Base-by-base conservation (phyloP, 441 rosid species). In the Isatis lusitanica region DNA sequence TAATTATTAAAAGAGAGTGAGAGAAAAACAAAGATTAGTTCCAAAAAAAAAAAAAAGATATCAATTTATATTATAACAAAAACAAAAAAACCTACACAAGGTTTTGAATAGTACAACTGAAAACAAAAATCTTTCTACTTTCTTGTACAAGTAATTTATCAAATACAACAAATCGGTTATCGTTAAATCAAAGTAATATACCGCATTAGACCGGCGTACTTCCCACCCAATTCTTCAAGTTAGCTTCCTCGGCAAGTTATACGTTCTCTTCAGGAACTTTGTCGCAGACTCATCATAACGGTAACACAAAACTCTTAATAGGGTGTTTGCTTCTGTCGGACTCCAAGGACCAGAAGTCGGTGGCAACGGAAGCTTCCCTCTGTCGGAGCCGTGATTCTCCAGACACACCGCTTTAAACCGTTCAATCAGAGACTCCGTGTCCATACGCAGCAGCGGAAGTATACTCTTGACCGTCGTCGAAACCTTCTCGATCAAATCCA, bases 211-310 rank as follows among this genome's bases (percentile, higher is more conserved):
- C 57, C 48, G 70, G n/a, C 55, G 17, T 15, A 63, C 46, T 24
- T 36, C 53, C 30, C 1, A 21, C 24, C 24, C 46, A 30, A 17
- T 31, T 42, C 13, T 26, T 77, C 60, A 78, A 48, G 77, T 78
- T 48, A 92, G 85, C 80, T 88, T 94, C 84, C 77, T 94, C 4
- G 99, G 97, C 83, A 92, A 82, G 83, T 85, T 81, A 75, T 87
- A 89, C 2, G 84, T 79, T 75, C 83, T 89, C 84, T 89, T 89
- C 16, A 89, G 87, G 78, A 89, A 87, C 84, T 83, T 87, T 3
- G 92, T 65, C 1, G 92, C 90, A 6, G 70, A 38, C 68, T 87
- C 90, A 30, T 89, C 94, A 60, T 70, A 77, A 74, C 94, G 80
- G 52, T 82, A 73, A 75, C 94, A 89, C 78, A 87, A 79, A 26